Conservation (phyloP, 2,329 filamentous ascomycete species). For the Aspergillus fischeri region DNA sequence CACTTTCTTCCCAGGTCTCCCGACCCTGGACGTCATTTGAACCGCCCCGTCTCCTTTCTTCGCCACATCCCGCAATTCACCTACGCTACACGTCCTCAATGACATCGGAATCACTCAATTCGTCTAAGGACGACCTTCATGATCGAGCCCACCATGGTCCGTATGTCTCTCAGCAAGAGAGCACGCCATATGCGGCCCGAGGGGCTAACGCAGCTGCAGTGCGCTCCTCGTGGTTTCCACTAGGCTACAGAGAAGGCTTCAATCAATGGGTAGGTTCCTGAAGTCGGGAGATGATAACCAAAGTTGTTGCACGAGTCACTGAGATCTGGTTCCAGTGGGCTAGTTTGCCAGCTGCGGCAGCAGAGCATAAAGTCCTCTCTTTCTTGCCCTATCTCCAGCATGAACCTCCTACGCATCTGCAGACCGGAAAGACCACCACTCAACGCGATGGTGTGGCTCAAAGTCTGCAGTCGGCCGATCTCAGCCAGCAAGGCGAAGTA, state of each 20-base stretch:
- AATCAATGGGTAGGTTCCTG: slow-evolving; percentile 72
- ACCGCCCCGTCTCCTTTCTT: slow-evolving; percentile 9
- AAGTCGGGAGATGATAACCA: background rate
- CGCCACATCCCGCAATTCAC: slow-evolving; percentile 10
- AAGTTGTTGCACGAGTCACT: slow-evolving; percentile 15
- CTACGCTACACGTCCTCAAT: slow-evolving; percentile 27
- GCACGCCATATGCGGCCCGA: slow-evolving; percentile 30
- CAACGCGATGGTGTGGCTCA: slow-evolving; percentile 23
- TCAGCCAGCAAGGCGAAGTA: slow-evolving; percentile 42
- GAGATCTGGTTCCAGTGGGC: slow-evolving; percentile 62
- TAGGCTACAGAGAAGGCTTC: slow-evolving; percentile 87
- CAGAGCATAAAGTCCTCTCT: slow-evolving; percentile 83
- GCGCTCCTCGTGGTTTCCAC: slow-evolving; percentile 62
- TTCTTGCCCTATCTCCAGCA: slow-evolving; percentile 76
- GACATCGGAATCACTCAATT: slow-evolving; percentile 34
- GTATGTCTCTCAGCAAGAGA: slow-evolving; percentile 13
- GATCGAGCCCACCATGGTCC: slow-evolving; percentile 17
- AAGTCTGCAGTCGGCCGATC: slow-evolving; percentile 34
- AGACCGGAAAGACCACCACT: slow-evolving; percentile 49
- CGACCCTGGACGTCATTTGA: slow-evolving; percentile 23
- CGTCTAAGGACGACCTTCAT: slow-evolving; percentile 26
- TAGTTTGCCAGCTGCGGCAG: slow-evolving; percentile 71
- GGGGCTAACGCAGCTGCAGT: slow-evolving; percentile 28
- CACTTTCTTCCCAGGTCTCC: slow-evolving; percentile 19
- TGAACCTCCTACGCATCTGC: slow-evolving; percentile 62